Conservation (phyloP, 495 filamentous ascomycete genomes). For the Penicillium waksmanii region DNA sequence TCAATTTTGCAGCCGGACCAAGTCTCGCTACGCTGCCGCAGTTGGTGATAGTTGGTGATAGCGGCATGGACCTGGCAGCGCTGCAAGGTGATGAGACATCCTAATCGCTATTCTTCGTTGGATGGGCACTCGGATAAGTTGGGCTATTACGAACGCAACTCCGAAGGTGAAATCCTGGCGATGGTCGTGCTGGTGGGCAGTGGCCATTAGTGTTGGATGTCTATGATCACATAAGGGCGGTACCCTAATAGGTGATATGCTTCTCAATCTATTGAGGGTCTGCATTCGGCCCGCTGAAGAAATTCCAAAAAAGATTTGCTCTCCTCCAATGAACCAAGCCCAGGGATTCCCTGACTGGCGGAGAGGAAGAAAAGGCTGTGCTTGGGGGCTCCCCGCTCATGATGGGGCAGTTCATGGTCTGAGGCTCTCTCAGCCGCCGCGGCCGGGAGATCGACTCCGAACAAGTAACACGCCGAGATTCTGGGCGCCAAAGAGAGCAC, state of each 20-base stretch:
- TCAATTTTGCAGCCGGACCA: not conserved
- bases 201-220: slow-evolving; percentile 7
- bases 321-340: not conserved
- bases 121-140: not conserved
- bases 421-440: slow-evolving; percentile 6
- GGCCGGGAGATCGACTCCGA: slow-evolving; percentile 25
- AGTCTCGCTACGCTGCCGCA: slow-evolving; percentile 26
- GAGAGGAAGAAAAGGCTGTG: not conserved
- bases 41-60: slow-evolving; percentile 53
- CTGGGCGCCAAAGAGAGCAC: slow-evolving; percentile 41
- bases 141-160: not conserved
- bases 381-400: not conserved
- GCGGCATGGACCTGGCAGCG: slow-evolving; percentile 18
- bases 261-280: not conserved
- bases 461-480: slow-evolving; percentile 25
- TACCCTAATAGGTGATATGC: not conserved
- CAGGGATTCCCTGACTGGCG: not conserved
- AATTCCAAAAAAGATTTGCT: not conserved
- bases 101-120: not conserved
- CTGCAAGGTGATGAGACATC: slow-evolving; percentile 24
- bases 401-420: not conserved
- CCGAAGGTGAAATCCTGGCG: not conserved
- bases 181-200: not conserved
- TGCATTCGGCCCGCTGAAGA: not conserved
- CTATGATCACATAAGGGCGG: slow-evolving; percentile 5